Evolutionary conservation across 768 basidiomycete species (phyloP), one percentile per base, ranked within the genome.

Genomic region (Exsudoporus frostii): DNA sequence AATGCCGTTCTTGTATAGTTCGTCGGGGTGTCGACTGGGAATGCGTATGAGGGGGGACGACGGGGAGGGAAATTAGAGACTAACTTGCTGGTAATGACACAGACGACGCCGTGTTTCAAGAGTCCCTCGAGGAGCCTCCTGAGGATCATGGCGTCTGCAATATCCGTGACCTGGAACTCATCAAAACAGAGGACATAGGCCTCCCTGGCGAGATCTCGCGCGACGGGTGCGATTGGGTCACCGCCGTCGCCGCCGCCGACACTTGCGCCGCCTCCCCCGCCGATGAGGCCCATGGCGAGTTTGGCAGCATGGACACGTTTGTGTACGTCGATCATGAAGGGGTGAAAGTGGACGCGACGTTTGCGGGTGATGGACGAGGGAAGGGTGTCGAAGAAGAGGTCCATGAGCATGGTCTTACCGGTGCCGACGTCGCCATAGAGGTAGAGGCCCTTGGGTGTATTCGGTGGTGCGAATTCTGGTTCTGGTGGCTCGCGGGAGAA

Each of bases 361-460:
- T 91, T 92, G 54, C 82, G 80, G 41, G 72, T 81, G 49, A 90
- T 73, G 40, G 78, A 73, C 0, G 78, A 62, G 1, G 90, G 88
- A 2, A 97, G 83, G 2, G 93, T 84, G 57, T 85, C 81, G 74
- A 89, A 94, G 71, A 97, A 97, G 22, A 99, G 78, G 70, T 99
- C 97, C 97, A 99, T 99, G 57, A 99, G 85, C 95, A 98, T 98
- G 0, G 89, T 90, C 76, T 98, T 98, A 14, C 97, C 96, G 9
- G 96, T 97, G 2, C 96, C 96, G 54, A 99, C 97, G 60, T 93
- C 90, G 30, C 96, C 97, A 67, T 90, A 93, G 19, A 99, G 85
- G 73, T 99, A 98, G 29, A 98, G 78, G 10, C 96, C 92, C 62
- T 88, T 89, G 4, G 92, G 93, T 1, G 81, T 80, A 44, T 77